phyloP scores from a whole-genome alignment of 202 grass and related monocot species.

The Dendrocalamus latiflorus region DNA sequence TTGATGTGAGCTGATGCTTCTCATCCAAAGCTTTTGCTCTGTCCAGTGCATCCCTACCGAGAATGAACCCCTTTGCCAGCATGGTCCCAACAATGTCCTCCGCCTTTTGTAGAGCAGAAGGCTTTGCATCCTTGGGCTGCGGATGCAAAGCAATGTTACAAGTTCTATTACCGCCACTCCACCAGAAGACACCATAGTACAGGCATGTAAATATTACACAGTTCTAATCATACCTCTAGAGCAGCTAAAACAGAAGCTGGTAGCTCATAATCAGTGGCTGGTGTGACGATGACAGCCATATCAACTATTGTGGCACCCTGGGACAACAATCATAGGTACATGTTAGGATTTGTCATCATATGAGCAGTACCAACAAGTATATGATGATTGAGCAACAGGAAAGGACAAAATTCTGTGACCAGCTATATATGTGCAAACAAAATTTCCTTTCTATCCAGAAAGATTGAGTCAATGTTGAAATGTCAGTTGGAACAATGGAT shows the following conservation, averaged over 20 bases:
- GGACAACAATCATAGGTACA: constrained; percentile 4
- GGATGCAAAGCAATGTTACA: neutral
- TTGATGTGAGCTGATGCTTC: constrained; percentile 76
- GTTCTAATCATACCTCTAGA: constrained; percentile 38
- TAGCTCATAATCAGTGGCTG: constrained; percentile 57
- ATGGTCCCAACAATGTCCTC: constrained; percentile 84
- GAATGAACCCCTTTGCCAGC: constrained; percentile 84
- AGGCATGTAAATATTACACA: neutral
- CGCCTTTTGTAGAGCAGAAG: constrained; percentile 60
- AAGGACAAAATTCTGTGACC: neutral
- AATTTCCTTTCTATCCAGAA: neutral
- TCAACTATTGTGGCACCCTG: constrained; percentile 97
- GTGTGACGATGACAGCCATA: constrained; percentile 76
- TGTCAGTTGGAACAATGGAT: neutral
- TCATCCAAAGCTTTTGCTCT: constrained; percentile 90
- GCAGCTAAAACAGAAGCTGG: constrained; percentile 53
- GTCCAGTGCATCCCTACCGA: constrained; percentile 78
- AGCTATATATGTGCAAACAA: neutral
- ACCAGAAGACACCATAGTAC: neutral
- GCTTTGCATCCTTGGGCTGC: constrained; percentile 49
- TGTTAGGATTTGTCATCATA: too few species aligned
- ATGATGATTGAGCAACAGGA: neutral
- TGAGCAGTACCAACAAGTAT: neutral
- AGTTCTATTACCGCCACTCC: neutral
- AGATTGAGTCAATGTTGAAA: constrained; percentile 3